These are phyloP conservation scores for Diplodia sapinea DNA, from an alignment of 2,329 filamentous ascomycete genomes.

Conservation along the genomic window DNA sequence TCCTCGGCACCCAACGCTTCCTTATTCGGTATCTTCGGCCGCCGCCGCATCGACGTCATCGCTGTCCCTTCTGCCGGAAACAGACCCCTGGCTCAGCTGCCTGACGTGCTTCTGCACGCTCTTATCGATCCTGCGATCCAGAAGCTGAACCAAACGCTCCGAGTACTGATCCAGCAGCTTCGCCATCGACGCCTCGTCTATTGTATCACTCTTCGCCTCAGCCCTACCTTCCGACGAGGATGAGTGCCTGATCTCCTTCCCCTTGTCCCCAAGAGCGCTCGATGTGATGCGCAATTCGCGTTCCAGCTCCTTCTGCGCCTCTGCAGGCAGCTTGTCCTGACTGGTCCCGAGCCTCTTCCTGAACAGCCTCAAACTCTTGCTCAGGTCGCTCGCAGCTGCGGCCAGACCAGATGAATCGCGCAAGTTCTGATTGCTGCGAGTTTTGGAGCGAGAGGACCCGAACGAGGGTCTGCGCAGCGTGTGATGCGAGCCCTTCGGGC, in stretches of 20 bases:
- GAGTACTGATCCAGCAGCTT: conserved; percentile 77
- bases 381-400: conserved; percentile 59
- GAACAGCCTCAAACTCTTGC: conserved; percentile 63
- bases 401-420: conserved; percentile 12
- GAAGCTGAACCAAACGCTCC: conserved; percentile 70
- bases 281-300: conserved; percentile 60
- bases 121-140: conserved; percentile 70
- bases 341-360: conserved; percentile 62
- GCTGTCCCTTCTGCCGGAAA: conserved; percentile 11
- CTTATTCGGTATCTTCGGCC: not conserved
- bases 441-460: conserved; percentile 25
- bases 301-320: conserved; percentile 61
- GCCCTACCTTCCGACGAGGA: conserved; percentile 3
- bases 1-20: not conserved
- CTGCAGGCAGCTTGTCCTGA: conserved; percentile 52
- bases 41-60: not conserved
- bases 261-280: conserved; percentile 51
- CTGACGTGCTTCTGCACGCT: conserved; percentile 46
- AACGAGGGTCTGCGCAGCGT: conserved; percentile 20
- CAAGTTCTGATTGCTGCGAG: conserved; percentile 20
- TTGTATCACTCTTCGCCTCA: conserved; percentile 12
- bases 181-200: conserved; percentile 52
- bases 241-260: conserved; percentile 31
- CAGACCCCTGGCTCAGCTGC: conserved; percentile 41
- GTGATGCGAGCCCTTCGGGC: conserved; percentile 25